Base-by-base conservation (phyloP, 768 basidiomycete genomes). In the Trichaptum fuscoviolaceum region DNA sequence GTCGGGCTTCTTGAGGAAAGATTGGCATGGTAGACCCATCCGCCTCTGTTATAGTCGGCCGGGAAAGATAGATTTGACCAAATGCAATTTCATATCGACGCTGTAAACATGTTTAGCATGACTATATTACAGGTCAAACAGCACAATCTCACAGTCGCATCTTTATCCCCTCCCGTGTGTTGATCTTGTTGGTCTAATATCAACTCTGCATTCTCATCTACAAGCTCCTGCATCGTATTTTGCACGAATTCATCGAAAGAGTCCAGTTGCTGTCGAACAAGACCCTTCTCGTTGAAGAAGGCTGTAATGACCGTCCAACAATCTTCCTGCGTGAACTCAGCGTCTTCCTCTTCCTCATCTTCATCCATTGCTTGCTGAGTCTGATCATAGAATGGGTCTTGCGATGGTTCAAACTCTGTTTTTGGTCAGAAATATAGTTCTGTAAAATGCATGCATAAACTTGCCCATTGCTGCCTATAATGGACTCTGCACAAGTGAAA, bases 211-310 rank as follows among this genome's bases (percentile, higher is more conserved):
- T 93, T 93, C 79, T 99, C 97, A 75, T 98, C 97, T 24, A 99
- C 96, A 26, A 99, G 84, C 76, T 99, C 97, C 78, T 99, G 96
- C 95, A 99, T 97, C 17, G 95, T 98, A 72, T 98, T 98, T 75
- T 98, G 95, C 35, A 99, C 93, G 73, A 99, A 99, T 79, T 99
- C 96, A 75, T 99, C 95, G 78, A 96, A 99, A 12, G 93, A 96
- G 80, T 96, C 95, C 64, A 99, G 87, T 76, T 99, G 97, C 75
- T 99, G 97, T 62, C 94, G 87, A 64, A 99, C 97, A 68, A 99
- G 90, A 78, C 96, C 96, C 77, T 96, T 97, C 76, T 95, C 92
- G 69, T 94, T 90, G 77, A 99, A 99, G 81, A 96, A 99, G 73
- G 93, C 89, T 69, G 93, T 91, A 72, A 99, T 98, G 74, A 99